Percentiles rank a stretch among this genome's conserved stretches.
Conservation (phyloP, 2,329 filamentous ascomycete genomes). For the Neonectria coccinea region DNA sequence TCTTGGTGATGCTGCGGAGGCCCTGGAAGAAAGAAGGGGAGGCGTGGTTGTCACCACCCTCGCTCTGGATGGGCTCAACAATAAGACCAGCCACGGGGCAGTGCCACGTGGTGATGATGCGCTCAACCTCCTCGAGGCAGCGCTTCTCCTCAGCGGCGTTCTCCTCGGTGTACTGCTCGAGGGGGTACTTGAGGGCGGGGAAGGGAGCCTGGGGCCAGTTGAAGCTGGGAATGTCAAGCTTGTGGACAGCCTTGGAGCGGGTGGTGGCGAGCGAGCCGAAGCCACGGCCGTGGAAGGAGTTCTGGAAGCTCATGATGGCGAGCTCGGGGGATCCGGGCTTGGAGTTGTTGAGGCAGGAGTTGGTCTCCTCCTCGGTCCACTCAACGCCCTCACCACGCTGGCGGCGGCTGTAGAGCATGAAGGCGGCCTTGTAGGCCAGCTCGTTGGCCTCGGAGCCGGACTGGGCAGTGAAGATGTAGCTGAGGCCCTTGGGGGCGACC, state of each 20-base stretch:
- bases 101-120: constrained; percentile 74
- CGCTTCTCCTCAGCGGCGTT: constrained; percentile 78
- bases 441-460: constrained; percentile 87
- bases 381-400: constrained; percentile 77
- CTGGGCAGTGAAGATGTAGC: constrained; percentile 85
- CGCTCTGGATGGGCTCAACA: constrained; percentile 84
- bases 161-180: constrained; percentile 75
- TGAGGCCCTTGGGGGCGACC: constrained; percentile 78
- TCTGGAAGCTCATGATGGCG: constrained; percentile 82
- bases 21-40: constrained; percentile 82
- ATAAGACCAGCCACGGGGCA: constrained; percentile 79
- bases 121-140: constrained; percentile 79
- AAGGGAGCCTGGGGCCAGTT: constrained; percentile 89
- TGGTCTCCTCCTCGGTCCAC: constrained; percentile 77
- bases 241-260: constrained; percentile 85
- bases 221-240: constrained; percentile 88
- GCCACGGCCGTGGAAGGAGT: constrained; percentile 83
- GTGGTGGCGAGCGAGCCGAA: constrained; percentile 84
- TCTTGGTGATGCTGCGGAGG: constrained; percentile 77
- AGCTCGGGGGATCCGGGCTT: constrained; percentile 78
- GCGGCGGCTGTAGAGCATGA: constrained; percentile 82
- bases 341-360: constrained; percentile 77
- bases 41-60: constrained; percentile 87
- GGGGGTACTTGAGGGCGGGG: constrained; percentile 81
- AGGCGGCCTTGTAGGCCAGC: constrained; percentile 86